Evolutionary conservation across 2,329 filamentous ascomycete genomes (phyloP), one percentile per base, ranked within the genome.

Genomic region (Pseudocercospora fijiensis): DNA sequence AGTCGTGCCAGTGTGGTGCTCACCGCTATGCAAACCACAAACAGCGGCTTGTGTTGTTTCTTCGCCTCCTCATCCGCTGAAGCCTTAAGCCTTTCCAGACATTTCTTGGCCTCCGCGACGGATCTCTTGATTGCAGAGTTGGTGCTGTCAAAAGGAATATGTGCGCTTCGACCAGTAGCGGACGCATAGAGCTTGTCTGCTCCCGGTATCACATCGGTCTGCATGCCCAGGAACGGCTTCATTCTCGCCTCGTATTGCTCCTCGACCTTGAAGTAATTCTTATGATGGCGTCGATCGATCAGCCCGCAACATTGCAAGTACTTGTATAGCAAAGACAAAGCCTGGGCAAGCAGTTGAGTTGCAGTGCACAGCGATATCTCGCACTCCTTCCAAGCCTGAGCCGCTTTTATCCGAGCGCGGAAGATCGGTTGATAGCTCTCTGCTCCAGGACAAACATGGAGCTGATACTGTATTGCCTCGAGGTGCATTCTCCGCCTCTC

Each of bases 191-290:
- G 51, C 18, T 22, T 18, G 4, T 22, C 30, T 60, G 58, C 58
- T 20, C 37, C 28, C 5, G 63, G 59, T 30, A 61, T 53, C 2
- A 62, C 84, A 0, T 91, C 90, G 1, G 91, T 81, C 9, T 85
- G 83, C 61, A 96, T 84, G 7, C 80, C 75, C 0, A 88, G 81
- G 72, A 96, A 96, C 0, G 92, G 91, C 71, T 90, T 90, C 91
- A 96, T 95, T 63, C 93, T 89, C 9, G 96, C 79, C 69, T 95
- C 90, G 75, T 95, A 93, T 11, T 91, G 87, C 4, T 92, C 79
- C 30, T 82, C 77, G 62, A 90, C 85, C 16, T 84, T 85, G 62
- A 87, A 86, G 74, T 92, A 96, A 0, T 89, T 87, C 1, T 56
- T 56, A 1, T 11, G 28, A 8, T 56, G 26, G 18, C 53, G 53